phyloP scores from a whole-genome alignment of 2,329 filamentous ascomycete species.

The Dryadomyces quercus-mongolicae region DNA sequence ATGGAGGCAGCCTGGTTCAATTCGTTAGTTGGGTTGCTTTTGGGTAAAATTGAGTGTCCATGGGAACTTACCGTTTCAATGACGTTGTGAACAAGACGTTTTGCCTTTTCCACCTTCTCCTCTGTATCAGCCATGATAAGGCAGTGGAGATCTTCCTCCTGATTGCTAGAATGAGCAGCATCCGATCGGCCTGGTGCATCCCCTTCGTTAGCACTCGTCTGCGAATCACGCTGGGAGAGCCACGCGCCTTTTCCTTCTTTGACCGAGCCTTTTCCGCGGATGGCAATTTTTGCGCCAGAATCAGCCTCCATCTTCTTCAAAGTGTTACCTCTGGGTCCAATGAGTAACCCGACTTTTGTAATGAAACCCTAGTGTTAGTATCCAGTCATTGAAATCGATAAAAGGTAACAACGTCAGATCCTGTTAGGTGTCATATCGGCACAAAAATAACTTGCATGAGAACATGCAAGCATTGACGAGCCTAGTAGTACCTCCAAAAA shows the following conservation, averaged over 20 bases:
- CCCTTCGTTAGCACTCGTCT: neutral
- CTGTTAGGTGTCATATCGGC: constrained; percentile 19
- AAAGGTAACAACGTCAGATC: constrained; percentile 2
- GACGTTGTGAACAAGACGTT: constrained; percentile 95
- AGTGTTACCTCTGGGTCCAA: constrained; percentile 99
- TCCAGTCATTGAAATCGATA: constrained; percentile 16
- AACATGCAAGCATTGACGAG: constrained; percentile 18
- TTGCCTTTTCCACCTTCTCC: constrained; percentile 98
- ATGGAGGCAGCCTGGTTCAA: constrained; percentile 76
- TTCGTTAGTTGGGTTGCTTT: neutral
- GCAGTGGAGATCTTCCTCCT: constrained; percentile 98
- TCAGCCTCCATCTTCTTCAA: constrained; percentile 99
- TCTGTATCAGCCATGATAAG: constrained; percentile 99
- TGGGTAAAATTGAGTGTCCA: neutral
- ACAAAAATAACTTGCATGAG: constrained; percentile 17
- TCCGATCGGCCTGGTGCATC: constrained; percentile 62
- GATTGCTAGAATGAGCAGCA: constrained; percentile 97
- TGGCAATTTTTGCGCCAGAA: constrained; percentile 96
- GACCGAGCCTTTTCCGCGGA: constrained; percentile 97
- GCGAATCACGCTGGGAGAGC: neutral
- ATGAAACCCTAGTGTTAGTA: constrained; percentile 85
- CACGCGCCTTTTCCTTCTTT: constrained; percentile 80
- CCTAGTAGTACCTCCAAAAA: constrained; percentile 21
- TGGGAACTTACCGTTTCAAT: constrained; percentile 77
- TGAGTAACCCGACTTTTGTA: constrained; percentile 98